Evolutionary conservation across 345 rosid species (phyloP), one percentile per base, ranked within the genome.

Genomic region (Odontarrhena argentea): DNA sequence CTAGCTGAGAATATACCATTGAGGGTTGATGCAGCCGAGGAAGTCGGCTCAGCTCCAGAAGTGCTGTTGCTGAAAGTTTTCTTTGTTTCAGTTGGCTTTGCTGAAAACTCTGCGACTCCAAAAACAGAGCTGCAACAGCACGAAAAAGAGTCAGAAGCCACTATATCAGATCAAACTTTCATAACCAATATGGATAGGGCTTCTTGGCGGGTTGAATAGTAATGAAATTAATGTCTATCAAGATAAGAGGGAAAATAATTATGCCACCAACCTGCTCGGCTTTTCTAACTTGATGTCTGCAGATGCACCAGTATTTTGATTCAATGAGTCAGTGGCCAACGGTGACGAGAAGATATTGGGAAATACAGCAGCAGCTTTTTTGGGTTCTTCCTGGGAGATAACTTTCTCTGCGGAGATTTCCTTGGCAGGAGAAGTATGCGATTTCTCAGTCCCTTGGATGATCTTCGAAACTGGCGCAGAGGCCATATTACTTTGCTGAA

Each of bases 41-140:
- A 38, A 64, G 54, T 41, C 34, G 71, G 69, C 44, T 54, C 84
- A 22, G 54, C 56, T 65, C 79, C 81, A 57, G 57, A 43, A 69
- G 41, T 51, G 48, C 54, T 77, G 66, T 70, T 65, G 56, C 60
- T 43, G 45, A 56, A 75, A 71, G 55, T 57, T 74, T 77, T 78
- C 60, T 65, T 75, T 47, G 77, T 62, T 68, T 82, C 92, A 63
- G 73, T 55, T 53, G 72, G 78, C 54, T 78, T 76, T 11, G 56
- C 26, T 28, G 40, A 56, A 67, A 69, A 48, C 55, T 77, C 79
- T 46, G 69, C 55, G 13, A 72, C 51, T 65, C 69, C 83, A 61
- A 60, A 58, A 74, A 78, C 74, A 56, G 70, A 68, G 74, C 98
- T 94, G 87, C 79, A 84, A 55, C 69, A 50, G 15, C 36, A 69